Evolutionary conservation across 129 eudicot species (phyloP).

Genomic region (Helichrysum umbraculigerum): DNA sequence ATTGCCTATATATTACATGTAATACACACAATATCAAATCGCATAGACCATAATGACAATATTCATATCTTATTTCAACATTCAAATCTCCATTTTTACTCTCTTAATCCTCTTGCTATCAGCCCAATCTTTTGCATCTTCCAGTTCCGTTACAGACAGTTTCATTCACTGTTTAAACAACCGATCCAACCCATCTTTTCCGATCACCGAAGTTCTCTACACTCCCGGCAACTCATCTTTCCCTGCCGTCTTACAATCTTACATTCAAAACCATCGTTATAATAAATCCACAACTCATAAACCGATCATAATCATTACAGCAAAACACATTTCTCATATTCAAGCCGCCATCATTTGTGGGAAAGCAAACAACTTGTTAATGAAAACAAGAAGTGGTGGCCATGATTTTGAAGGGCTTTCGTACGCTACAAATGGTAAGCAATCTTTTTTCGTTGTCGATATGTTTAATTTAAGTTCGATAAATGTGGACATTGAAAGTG

Average conservation of each 20-base stretch:
- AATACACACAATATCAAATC: neutral
- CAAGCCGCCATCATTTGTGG: slow-evolving; percentile 35
- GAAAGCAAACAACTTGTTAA: slow-evolving; percentile 18
- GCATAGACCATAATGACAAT: neutral
- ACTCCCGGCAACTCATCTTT: slow-evolving; percentile 35
- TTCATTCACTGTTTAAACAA: slow-evolving; percentile 37
- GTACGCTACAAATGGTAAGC: slow-evolving; percentile 28
- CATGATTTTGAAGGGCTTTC: slow-evolving; percentile 56
- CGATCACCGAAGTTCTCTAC: slow-evolving; percentile 31
- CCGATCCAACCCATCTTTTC: slow-evolving; percentile 23
- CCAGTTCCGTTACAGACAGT: neutral
- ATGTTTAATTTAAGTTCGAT: slow-evolving; percentile 38
- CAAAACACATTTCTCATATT: slow-evolving; percentile 38
- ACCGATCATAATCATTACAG: slow-evolving; percentile 40
- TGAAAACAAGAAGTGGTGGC: slow-evolving; percentile 51
- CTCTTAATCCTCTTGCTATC: slow-evolving; percentile 25
- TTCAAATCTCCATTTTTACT: slow-evolving; percentile 20
- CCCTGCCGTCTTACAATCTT: slow-evolving; percentile 25
- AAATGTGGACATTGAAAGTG: slow-evolving; percentile 16
- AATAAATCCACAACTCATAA: slow-evolving; percentile 31
- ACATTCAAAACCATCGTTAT: slow-evolving; percentile 46
- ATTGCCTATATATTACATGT: slow-evolving; percentile 24
- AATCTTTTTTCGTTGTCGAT: slow-evolving; percentile 42
- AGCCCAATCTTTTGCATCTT: slow-evolving; percentile 17
- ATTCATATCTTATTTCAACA: slow-evolving; percentile 18